These are phyloP conservation scores for Aspergillus neoniger DNA, from an alignment of 2,329 filamentous ascomycete genomes.

Conservation along the genomic window DNA sequence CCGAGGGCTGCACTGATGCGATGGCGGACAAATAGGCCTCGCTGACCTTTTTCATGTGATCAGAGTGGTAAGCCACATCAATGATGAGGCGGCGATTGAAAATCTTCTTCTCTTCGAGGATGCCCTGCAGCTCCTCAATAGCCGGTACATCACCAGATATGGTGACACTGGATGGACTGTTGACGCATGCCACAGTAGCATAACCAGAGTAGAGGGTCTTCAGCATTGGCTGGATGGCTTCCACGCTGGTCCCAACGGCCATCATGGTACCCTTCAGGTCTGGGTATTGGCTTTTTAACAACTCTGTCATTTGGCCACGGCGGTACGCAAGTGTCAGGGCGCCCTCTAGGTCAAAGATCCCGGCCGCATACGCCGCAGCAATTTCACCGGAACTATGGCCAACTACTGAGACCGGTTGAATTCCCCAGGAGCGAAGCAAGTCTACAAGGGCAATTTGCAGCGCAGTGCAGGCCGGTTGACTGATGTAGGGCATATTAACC, in stretches of 20 bases:
- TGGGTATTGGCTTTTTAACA: neutral
- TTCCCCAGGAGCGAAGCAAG: constrained; percentile 15
- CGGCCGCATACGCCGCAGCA: neutral
- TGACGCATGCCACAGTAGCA: neutral
- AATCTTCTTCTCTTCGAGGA: neutral
- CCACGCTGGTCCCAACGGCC: neutral
- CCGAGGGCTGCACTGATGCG: neutral
- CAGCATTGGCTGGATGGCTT: neutral
- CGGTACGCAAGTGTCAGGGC: neutral
- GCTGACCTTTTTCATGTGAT: neutral
- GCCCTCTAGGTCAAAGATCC: neutral
- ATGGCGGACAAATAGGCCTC: neutral
- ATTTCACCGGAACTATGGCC: neutral
- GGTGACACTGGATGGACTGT: neutral
- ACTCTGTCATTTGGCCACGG: neutral
- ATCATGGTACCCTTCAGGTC: neutral
- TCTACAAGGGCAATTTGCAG: neutral
- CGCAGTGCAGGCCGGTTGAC: constrained; percentile 17
- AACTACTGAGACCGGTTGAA: constrained; percentile 14
- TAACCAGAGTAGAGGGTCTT: neutral
- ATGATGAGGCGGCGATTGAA: neutral
- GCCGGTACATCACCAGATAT: neutral
- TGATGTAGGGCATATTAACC: constrained; percentile 30
- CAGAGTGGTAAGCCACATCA: neutral
- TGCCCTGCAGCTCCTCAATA: neutral